phyloP scores from a whole-genome alignment of 2,329 filamentous ascomycete genomes.

The Penicillium hesseltinei region DNA sequence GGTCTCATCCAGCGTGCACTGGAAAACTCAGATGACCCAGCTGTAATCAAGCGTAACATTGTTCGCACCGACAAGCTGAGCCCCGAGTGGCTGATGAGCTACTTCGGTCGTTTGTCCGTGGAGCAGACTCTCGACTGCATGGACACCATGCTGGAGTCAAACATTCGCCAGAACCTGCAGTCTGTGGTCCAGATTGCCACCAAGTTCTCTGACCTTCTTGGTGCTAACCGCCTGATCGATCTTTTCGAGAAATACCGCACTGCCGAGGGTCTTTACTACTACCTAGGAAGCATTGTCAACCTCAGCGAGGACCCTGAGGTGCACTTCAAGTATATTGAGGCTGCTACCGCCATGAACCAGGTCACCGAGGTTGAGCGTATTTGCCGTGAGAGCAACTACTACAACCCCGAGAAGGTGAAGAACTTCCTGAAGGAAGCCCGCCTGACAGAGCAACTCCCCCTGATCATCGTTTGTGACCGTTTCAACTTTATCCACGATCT shows the following conservation, averaged over 20 bases:
- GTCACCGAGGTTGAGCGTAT: conserved; percentile 96
- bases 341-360: conserved; percentile 89
- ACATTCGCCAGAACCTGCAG: conserved; percentile 96
- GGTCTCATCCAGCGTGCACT: conserved; percentile 82
- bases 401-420: conserved; percentile 94
- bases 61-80: conserved; percentile 80
- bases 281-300: conserved; percentile 96
- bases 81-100: conserved; percentile 85
- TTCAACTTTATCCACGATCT: conserved; percentile 98
- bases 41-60: conserved; percentile 86
- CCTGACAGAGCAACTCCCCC: conserved; percentile 84
- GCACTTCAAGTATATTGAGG: conserved; percentile 99
- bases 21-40: conserved; percentile 91
- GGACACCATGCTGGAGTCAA: conserved; percentile 92
- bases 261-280: conserved; percentile 95
- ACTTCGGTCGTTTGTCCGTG: conserved; percentile 91
- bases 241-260: conserved; percentile 98
- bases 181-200: conserved; percentile 93
- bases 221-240: conserved; percentile 82
- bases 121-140: conserved; percentile 93
- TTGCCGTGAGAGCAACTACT: conserved; percentile 86
- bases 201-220: conserved; percentile 95
- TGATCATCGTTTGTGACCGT: conserved; percentile 99
- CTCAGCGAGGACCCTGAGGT: conserved; percentile 93
- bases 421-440: conserved; percentile 98